Evolutionary conservation across 805 yeast genomes (phyloP), one percentile per base, ranked within the genome.

Genomic region (Metschnikowia lachancei): DNA sequence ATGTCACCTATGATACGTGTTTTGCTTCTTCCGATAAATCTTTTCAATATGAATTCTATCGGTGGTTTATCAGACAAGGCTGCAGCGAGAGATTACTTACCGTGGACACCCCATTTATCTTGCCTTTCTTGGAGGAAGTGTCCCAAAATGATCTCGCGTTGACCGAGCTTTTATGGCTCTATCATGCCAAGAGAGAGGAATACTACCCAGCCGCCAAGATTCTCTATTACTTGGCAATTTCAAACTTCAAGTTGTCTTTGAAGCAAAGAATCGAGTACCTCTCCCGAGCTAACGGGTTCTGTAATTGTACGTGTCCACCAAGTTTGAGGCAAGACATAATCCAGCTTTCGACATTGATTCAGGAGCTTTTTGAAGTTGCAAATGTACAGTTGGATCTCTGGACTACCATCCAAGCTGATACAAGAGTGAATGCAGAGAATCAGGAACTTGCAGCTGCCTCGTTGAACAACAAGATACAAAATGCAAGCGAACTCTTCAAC

Each of bases 11-110:
- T 62, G 76, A 78, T 8, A 75, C 84, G 14, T 87, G 94, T 46
- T 81, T 90, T 57, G 77, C 78, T 14, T 83, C 83, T 43, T 74
- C 78, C 37, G 98, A 94, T 61, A 87, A 84, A 58, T 64, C 82
- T n/a, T 94, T 94, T 76, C 99, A 94, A 54, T 89, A 83, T 66
- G 87, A 87, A 53, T 78, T 94, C 53, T 94, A 94, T 64, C 92
- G 88, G 62, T 94, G 98, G 97, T 83, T 89, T 56, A 83, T 89
- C 29, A 67, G 75, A 36, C 87, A 87, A 59, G 91, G 88, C 3
- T 77, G 82, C 24, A 83, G 87, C 50, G 94, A 85, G 46, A 80
- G 87, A 51, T 69, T 94, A 36, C 72, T 92, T 49, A 87, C 85
- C 39, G 76, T 92, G 46, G 86, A 87, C 44, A 88, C 97, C 0